phyloP scores from a whole-genome alignment of 202 grass and related monocot species.

The Sporobolus alterniflorus region DNA sequence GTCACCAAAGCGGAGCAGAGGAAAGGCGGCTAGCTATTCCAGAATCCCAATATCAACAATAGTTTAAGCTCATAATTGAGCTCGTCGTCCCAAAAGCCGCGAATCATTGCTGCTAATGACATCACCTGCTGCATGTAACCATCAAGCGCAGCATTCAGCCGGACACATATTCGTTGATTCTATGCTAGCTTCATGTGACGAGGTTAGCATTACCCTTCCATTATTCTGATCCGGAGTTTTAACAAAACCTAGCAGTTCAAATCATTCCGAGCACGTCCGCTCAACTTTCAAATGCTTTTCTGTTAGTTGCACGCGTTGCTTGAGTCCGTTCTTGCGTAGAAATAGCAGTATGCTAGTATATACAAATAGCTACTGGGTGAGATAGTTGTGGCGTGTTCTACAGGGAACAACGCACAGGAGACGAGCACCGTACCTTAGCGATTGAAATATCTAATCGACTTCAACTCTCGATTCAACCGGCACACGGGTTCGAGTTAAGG shows the following conservation, averaged over 20 bases:
- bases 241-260: neutral
- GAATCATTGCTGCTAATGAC: slow-evolving; percentile 53
- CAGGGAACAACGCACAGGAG: neutral
- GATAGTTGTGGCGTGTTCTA: slow-evolving; percentile 18
- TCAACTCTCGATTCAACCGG: neutral
- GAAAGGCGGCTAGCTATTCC: too few species aligned
- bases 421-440: neutral
- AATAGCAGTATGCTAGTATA: too few species aligned
- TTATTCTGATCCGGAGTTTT: slow-evolving; percentile 1
- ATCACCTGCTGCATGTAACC: slow-evolving; percentile 14
- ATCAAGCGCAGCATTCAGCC: neutral
- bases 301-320: too few species aligned
- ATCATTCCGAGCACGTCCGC: neutral
- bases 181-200: slow-evolving; percentile 35
- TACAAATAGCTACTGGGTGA: neutral
- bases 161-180: slow-evolving; percentile 11
- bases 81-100: slow-evolving; percentile 16
- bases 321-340: too few species aligned
- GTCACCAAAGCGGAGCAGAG: too few species aligned
- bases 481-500: neutral
- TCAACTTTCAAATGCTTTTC: slow-evolving; percentile 14
- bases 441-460: neutral
- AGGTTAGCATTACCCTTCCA: slow-evolving; percentile 48
- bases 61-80: neutral
- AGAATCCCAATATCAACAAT: too few species aligned